Percentiles rank a stretch among this genome's conserved stretches.
These are phyloP conservation scores for Hippophae gyantsensis DNA, from an alignment of 306 rosid genomes.

Conservation along the genomic window DNA sequence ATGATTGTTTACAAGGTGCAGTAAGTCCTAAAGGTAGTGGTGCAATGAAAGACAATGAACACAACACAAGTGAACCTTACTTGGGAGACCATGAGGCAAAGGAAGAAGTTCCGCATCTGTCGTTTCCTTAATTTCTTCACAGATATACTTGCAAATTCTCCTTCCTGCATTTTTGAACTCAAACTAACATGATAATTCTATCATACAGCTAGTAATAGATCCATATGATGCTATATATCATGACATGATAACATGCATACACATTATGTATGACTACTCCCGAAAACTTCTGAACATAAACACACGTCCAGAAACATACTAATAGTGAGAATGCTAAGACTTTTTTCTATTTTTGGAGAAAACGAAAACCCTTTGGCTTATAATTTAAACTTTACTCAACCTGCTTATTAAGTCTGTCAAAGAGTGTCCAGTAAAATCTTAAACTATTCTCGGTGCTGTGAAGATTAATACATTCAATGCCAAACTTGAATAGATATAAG, in stretches of 20 bases:
- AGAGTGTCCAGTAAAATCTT: too few relatives aligned
- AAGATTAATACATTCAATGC: too few relatives aligned
- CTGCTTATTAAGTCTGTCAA: too few relatives aligned
- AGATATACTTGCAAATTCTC: constrained; percentile 52
- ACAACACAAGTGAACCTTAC: constrained; percentile 27
- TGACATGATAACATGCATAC: not conserved
- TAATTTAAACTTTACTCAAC: not conserved
- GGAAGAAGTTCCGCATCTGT: constrained; percentile 82
- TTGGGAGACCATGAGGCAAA: constrained; percentile 91
- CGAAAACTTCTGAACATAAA: not conserved
- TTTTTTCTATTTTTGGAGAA: too few relatives aligned
- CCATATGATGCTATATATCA: constrained; percentile 6
- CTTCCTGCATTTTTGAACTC: constrained; percentile 49
- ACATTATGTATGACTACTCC: not conserved
- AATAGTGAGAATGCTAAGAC: not conserved
- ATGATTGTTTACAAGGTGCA: too few relatives aligned
- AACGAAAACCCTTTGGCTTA: not conserved
- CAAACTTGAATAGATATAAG: too few relatives aligned
- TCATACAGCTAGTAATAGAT: constrained; percentile 1
- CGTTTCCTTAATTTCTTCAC: constrained; percentile 81
- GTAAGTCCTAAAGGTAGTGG: too few relatives aligned
- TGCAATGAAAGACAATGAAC: not conserved
- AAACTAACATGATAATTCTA: constrained; percentile 21
- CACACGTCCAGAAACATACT: not conserved
- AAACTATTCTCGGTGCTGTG: too few relatives aligned